Evolutionary conservation across 495 filamentous ascomycete genomes (phyloP).

Genomic region (Pyrenula massariospora): DNA sequence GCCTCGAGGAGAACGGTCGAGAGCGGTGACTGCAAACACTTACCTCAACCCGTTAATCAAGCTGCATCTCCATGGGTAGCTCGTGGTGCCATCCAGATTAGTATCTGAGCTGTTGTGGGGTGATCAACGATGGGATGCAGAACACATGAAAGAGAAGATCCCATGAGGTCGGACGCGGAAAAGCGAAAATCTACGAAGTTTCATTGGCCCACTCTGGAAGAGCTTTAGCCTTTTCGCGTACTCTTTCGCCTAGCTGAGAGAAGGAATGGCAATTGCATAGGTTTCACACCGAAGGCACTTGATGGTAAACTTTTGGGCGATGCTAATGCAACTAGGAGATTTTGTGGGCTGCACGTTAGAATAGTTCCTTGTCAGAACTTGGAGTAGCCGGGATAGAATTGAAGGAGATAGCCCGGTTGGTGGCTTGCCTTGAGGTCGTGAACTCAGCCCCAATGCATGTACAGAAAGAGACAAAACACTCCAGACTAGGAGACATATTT

Average conservation of each 20-base stretch:
- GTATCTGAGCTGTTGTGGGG: neutral
- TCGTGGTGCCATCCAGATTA: neutral
- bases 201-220: neutral
- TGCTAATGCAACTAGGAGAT: neutral
- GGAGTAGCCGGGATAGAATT: neutral
- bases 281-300: neutral
- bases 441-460: too few species aligned
- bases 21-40: neutral
- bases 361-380: neutral
- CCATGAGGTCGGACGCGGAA: neutral
- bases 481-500: too few species aligned
- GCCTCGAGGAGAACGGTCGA: neutral
- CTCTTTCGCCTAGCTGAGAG: neutral
- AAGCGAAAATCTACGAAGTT: neutral
- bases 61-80: neutral
- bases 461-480: too few species aligned
- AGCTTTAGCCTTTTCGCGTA: neutral
- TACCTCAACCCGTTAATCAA: neutral
- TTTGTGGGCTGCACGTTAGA: neutral
- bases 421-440: too few species aligned
- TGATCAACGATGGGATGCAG: neutral
- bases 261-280: neutral
- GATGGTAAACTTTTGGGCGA: neutral
- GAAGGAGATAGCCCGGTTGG: too few species aligned
- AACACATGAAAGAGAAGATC: neutral